Percentiles rank a stretch among this genome's conserved stretches.
phyloP scores from a whole-genome alignment of 768 basidiomycete species.

The Mycena sanguinolenta region DNA sequence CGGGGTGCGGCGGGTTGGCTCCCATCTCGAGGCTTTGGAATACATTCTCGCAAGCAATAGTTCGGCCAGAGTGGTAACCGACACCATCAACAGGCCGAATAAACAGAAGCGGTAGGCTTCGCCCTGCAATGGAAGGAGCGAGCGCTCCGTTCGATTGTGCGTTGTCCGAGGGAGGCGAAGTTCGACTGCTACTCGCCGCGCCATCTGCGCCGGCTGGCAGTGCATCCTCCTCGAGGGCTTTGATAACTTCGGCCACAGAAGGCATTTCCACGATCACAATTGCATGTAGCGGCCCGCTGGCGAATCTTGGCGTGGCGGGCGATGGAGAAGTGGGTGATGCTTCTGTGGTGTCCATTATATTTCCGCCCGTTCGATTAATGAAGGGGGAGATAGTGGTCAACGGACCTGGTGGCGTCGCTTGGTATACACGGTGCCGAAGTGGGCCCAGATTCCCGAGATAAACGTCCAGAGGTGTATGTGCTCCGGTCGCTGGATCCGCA shows the following conservation, averaged over 20 bases:
- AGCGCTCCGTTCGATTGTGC: constrained; percentile 46
- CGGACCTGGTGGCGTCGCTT: constrained; percentile 77
- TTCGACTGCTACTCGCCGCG: constrained; percentile 52
- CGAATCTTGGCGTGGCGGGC: constrained; percentile 45
- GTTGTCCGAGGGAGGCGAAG: constrained; percentile 45
- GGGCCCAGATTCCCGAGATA: constrained; percentile 94
- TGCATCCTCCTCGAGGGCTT: constrained; percentile 81
- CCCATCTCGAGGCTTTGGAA: constrained; percentile 78
- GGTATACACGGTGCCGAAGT: constrained; percentile 81
- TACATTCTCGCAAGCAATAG: constrained; percentile 85
- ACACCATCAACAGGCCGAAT: constrained; percentile 88
- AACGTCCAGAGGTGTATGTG: constrained; percentile 83
- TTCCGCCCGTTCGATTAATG: constrained; percentile 53
- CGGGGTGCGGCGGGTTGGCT: constrained; percentile 60
- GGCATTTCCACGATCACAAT: constrained; percentile 92
- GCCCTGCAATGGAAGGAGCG: constrained; percentile 70
- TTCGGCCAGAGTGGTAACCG: constrained; percentile 90
- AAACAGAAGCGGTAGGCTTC: constrained; percentile 83
- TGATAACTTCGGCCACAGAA: constrained; percentile 78
- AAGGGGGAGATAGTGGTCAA: constrained; percentile 74
- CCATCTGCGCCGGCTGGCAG: constrained; percentile 57
- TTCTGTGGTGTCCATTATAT: constrained; percentile 35
- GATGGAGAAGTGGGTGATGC: constrained; percentile 45
- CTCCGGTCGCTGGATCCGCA: constrained; percentile 73
- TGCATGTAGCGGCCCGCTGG: constrained; percentile 73